Base-by-base conservation (phyloP, 2,329 filamentous ascomycete genomes). In the Catunica adiposa region DNA sequence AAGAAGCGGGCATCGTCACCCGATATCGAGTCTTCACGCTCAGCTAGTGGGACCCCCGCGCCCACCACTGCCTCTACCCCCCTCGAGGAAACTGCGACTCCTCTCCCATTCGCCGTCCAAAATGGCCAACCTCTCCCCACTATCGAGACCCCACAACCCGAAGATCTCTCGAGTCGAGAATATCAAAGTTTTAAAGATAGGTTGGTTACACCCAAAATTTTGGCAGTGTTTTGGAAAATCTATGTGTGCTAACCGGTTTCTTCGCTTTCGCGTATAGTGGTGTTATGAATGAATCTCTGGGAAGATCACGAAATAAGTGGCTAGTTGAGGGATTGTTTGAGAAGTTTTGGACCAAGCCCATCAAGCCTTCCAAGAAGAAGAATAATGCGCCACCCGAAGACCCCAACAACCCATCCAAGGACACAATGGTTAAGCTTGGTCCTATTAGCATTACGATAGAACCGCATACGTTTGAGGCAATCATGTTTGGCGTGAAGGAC, bases 391-490 rank as follows among this genome's bases (percentile, higher is more conserved):
- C 80, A 23, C 74, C 76, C 55, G 81, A 83, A 62, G 78, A 82
- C 53, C 72, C 76, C 4, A 79, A 80, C 61, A 85, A 86, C 62
- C 82, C 82, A 1, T 69, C 81, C 59, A 81, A 84, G 66, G 78
- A 87, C 48, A 80, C 76, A 59, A 86, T 88, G 80, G 72, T 76
- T 60, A 85, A 82, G 66, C 76, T 87, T 22, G 86, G 87, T 61
- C 78, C 77, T 61, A 81, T 86, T 59, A 81, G 81, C 34, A 80
- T 94, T 59, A 83, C 80, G 22, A 80, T 89, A 58, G 86, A 89
- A 66, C 87, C 87, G 47, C 85, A 92, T 64, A 78, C 85, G 46
- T 79, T 92, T 62, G 84, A 89, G 61, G 85, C 84, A 15, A 83
- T 78, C 50, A 78, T 89, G 71, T 89, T 76, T 64, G 76, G 78